Evolutionary conservation across 192 early-diverging fungal genomes (phyloP), one percentile per base, ranked within the genome.

Genomic region (Coemansia sp.): DNA sequence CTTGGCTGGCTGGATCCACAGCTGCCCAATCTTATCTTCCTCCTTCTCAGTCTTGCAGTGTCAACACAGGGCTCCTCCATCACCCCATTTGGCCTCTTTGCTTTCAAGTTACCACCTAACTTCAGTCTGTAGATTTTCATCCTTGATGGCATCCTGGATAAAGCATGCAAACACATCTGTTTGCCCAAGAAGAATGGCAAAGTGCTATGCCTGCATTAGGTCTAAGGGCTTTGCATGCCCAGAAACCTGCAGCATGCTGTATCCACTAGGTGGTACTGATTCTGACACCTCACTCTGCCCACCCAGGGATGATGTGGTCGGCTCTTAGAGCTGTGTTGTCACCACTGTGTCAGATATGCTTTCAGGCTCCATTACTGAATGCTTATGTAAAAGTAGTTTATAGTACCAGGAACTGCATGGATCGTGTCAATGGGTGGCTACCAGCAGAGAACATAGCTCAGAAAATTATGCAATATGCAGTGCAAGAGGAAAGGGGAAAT

Each of bases 11-110:
- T n/a, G 1, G 21, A 21, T 21, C 21, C 21, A 21, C 21, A 21
- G 1, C 21, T 21, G 21, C 1, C 21, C 21, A 21, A 21, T 21
- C 21, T 21, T 1, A 70, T 60, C 64, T 68, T 75, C 97, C 68
- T 97, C 94, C 76, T 95, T 95, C 70, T 98, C 97, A 3, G 94
- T 96, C 79, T 97, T 95, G 51, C 97, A 83, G 70, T 89, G 89
- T 12, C 93, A 86, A 28, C 90, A 86, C 20, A 91, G 90, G 3
- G 67, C 59, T 4, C 58, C 55, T 15, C 34, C 58, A 3, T 49
- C 42, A 9, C 51, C 18, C 26, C 31, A 21, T 21, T 21, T 21
- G 21, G 21, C 21, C 21, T 21, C 70, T 58, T 76, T 82, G 25
- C 66, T 79, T n/a, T 70, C 63, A 17, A 79, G 58, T 61, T 82